These are phyloP conservation scores for Salix udensis DNA, from an alignment of 345 rosid genomes.

Conservation along the genomic window DNA sequence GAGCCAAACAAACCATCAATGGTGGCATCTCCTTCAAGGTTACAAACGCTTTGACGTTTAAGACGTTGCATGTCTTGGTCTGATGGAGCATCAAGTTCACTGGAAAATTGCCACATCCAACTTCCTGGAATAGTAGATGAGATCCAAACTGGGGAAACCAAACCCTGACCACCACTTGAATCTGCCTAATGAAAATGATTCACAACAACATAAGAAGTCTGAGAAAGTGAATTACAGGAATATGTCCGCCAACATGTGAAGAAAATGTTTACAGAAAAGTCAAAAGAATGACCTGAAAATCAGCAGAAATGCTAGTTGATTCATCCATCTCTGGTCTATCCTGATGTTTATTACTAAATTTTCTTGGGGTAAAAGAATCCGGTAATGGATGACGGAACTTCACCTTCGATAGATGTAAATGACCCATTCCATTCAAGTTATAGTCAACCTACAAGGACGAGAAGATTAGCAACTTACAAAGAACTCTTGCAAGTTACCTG, in stretches of 20 bases:
- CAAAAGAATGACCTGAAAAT: constrained; percentile 40
- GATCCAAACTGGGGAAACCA: constrained; percentile 56
- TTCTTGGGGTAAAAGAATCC: constrained; percentile 37
- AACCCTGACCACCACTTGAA: constrained; percentile 37
- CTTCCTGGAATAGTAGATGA: constrained; percentile 67
- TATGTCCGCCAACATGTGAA: background rate
- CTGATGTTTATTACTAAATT: constrained; percentile 25
- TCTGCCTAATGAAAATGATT: constrained; percentile 53
- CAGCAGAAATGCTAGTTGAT: constrained; percentile 29
- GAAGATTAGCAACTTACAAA: background rate
- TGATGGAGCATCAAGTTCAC: constrained; percentile 39
- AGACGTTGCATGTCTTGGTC: constrained; percentile 34
- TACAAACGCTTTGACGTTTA: constrained; percentile 74
- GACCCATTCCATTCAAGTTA: constrained; percentile 96
- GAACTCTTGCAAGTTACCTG: background rate
- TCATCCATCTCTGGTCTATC: constrained; percentile 31
- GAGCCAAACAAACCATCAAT: constrained; percentile 53
- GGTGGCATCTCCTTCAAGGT: constrained; percentile 88
- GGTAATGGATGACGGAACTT: constrained; percentile 88
- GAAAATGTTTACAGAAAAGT: constrained; percentile 6
- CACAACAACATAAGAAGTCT: constrained; percentile 8
- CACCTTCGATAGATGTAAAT: constrained; percentile 69
- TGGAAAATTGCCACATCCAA: constrained; percentile 66
- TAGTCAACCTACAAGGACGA: constrained; percentile 60
- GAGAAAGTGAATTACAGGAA: background rate